Percentiles rank a stretch among this genome's conserved stretches.
Evolutionary conservation across 192 early-diverging fungal species (phyloP).

Genomic region (Linnemannia elongata): DNA sequence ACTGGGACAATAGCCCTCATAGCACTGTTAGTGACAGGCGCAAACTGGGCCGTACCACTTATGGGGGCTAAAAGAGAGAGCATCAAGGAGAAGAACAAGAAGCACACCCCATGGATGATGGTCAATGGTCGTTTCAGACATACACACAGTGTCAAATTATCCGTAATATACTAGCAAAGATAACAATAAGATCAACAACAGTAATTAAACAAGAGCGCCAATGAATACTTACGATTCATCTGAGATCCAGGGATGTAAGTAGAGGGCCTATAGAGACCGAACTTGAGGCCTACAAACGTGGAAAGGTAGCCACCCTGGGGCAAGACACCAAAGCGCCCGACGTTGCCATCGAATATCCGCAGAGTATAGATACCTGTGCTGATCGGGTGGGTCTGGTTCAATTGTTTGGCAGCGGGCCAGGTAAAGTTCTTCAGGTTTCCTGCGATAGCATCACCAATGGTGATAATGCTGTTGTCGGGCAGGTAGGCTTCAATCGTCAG

Average conservation of each 20-base stretch:
- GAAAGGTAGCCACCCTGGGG: conserved; percentile 37
- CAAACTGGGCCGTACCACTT: conserved; percentile 37
- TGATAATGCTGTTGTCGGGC: conserved; percentile 20
- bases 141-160: not conserved
- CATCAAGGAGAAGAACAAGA: not conserved
- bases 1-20: conserved; percentile 5
- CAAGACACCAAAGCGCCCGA: conserved; percentile 25
- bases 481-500: conserved; percentile 39
- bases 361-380: conserved; percentile 13
- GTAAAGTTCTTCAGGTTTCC: conserved; percentile 46
- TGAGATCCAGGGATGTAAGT: conserved; percentile 23
- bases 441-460: conserved; percentile 37
- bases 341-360: conserved; percentile 6
- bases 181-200: not conserved
- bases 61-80: conserved; percentile 18
- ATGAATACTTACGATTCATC: conserved; percentile 24
- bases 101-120: not conserved
- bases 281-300: conserved; percentile 26
- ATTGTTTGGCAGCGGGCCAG: conserved; percentile 36
- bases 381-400: conserved; percentile 26
- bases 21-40: conserved; percentile 23
- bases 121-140: not conserved
- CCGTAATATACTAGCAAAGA: not conserved
- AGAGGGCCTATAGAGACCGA: conserved; percentile 29
- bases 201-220: not conserved